These are phyloP conservation scores for Cutaneotrichosporon dermatis DNA, from an alignment of 1,284 basidiomycete species.

Conservation along the genomic window DNA sequence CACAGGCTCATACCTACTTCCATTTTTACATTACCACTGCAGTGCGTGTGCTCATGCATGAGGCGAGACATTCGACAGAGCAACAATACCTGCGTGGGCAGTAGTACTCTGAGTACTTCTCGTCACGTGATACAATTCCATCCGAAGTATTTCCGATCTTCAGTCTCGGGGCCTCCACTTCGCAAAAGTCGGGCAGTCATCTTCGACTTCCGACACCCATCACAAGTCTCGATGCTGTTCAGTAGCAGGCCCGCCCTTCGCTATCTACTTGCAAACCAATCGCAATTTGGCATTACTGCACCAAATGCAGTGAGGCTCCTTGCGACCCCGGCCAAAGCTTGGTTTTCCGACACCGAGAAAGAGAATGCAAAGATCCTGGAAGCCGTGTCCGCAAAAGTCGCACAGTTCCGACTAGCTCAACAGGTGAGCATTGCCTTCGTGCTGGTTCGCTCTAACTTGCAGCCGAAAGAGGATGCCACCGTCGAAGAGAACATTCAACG, in stretches of 20 bases:
- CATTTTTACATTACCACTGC: too few species aligned
- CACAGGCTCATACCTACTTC: too few species aligned
- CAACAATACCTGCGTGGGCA: too few species aligned
- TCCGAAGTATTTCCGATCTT: not conserved
- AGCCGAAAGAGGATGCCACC: constrained; percentile 16
- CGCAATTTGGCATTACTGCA: not conserved
- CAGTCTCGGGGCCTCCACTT: not conserved
- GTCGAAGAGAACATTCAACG: constrained; percentile 50
- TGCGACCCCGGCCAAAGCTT: not conserved
- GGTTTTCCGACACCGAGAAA: constrained; percentile 12
- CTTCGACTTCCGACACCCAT: not conserved
- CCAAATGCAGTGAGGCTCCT: not conserved
- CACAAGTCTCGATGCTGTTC: not conserved
- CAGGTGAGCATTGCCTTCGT: not conserved
- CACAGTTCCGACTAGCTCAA: constrained; percentile 7
- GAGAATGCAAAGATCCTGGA: constrained; percentile 11
- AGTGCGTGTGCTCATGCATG: too few species aligned
- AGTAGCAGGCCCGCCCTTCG: not conserved
- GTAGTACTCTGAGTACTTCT: too few species aligned
- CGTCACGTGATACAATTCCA: not conserved
- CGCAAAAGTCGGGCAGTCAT: not conserved
- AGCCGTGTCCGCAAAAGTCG: constrained; percentile 12
- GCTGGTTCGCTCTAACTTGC: not conserved
- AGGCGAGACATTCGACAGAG: too few species aligned
- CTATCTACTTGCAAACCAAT: not conserved